Base-by-base conservation (phyloP, 1,284 basidiomycete genomes). In the Meira miltonrushii region DNA sequence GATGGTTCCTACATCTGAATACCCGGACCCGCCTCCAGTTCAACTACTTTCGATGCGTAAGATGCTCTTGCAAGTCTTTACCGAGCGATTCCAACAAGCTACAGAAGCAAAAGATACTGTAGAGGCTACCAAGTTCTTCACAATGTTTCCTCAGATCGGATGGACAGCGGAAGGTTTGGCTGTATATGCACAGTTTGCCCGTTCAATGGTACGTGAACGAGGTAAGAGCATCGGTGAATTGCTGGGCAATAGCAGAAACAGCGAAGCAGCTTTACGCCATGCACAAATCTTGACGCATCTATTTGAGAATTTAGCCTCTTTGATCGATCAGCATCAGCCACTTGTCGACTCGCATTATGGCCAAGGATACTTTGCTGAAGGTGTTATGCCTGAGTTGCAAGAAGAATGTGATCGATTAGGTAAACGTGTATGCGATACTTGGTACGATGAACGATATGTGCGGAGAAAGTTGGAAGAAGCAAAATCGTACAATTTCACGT, bases 341-440 rank as follows among this genome's bases (percentile, higher is more conserved):
- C 86, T 98, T 1, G 94, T 99, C 0, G 93, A 97, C 78, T 94
- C 94, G 79, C 95, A 98, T 79, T 98, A 98, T 72, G 95, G 71
- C 1, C 43, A 48, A 1, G 64, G 72, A 2, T 58, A 70, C 19
- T 78, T 79, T 52, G 61, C 65, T 0, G 64, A 65, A 12, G 74
- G 74, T 9, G 78, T 98, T 13, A 85, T 93, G 2, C 82, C 83
- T 13, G 83, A 86, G 41, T 81, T 99, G 5, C 80, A 95, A 39
- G 84, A 86, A 57, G 93, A 97, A 78, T 90, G 89, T 66, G 92
- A 96, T 78, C 82, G 86, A 21, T 87, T 93, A 6, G 87, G 91
- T 0, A 84, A 85, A 64, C 83, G 84, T 43, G 82, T 95, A 2
- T 81, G 93, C 11, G 85, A 87, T 58, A 85, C 87, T 9, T 98